These are phyloP conservation scores for Beta vulgaris DNA, from an alignment of 148 eudicot species.

Conservation along the genomic window DNA sequence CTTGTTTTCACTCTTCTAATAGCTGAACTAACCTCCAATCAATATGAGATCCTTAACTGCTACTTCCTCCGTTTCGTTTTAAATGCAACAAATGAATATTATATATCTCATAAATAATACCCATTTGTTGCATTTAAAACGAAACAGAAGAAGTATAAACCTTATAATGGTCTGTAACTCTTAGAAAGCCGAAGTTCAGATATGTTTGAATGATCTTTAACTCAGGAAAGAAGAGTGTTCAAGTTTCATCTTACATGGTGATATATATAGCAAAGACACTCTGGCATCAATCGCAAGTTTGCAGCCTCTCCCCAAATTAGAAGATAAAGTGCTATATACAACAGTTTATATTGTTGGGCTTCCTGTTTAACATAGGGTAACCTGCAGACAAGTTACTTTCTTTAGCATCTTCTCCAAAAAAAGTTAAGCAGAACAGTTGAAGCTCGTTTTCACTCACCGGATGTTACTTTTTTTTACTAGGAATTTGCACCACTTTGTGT, in stretches of 20 bases:
- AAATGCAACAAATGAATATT: too few relatives aligned
- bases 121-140: too few relatives aligned
- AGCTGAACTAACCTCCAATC: too few relatives aligned
- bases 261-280: constrained; percentile 92
- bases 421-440: not conserved
- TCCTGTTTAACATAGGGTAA: constrained; percentile 89
- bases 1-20: too few relatives aligned
- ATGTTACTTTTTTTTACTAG: constrained; percentile 77
- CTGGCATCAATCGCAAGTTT: constrained; percentile 91
- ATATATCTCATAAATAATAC: too few relatives aligned
- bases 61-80: too few relatives aligned
- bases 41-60: too few relatives aligned
- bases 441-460: too few relatives aligned
- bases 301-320: constrained; percentile 99
- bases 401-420: not conserved
- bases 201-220: too few relatives aligned
- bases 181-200: too few relatives aligned
- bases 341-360: constrained; percentile 85
- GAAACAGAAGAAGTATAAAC: too few relatives aligned
- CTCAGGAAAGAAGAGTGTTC: not conserved
- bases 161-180: too few relatives aligned
- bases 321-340: constrained; percentile 85
- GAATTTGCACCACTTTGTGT: constrained; percentile 95
- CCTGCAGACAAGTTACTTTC: constrained; percentile 44
- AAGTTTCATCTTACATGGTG: constrained; percentile 88